Evolutionary conservation across 495 filamentous ascomycete genomes (phyloP).

Genomic region (Ramalina intermedia): DNA sequence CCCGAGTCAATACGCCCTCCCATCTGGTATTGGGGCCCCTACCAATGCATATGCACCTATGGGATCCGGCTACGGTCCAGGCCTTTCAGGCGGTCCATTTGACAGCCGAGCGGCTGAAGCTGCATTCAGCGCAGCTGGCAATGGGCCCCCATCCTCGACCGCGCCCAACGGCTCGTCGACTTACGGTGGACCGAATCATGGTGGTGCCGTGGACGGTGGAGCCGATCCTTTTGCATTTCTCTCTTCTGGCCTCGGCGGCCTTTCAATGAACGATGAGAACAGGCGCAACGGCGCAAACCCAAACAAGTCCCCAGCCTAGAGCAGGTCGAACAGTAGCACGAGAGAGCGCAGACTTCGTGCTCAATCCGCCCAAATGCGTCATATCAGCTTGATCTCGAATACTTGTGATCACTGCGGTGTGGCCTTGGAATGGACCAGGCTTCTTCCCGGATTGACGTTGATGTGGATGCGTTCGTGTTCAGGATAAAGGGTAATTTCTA

Average conservation of each 20-base stretch:
- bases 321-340: not conserved
- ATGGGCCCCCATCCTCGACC: conserved; percentile 43
- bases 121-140: conserved; percentile 76
- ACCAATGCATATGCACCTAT: conserved; percentile 70
- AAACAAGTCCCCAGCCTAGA: conserved; percentile 50
- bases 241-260: conserved; percentile 60
- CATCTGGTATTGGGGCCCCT: conserved; percentile 67
- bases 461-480: conserved; percentile 14
- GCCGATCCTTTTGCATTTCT: conserved; percentile 85
- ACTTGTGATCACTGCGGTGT: not conserved
- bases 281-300: conserved; percentile 62
- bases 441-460: not conserved
- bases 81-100: conserved; percentile 77
- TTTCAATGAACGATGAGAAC: conserved; percentile 74
- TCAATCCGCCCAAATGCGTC: not conserved
- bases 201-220: conserved; percentile 40
- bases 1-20: conserved; percentile 78
- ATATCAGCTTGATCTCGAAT: not conserved
- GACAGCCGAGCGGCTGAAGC: conserved; percentile 87
- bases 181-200: conserved; percentile 30
- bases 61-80: conserved; percentile 53
- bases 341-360: not conserved
- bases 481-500: conserved; percentile 16
- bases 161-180: conserved; percentile 38
- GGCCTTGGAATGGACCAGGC: not conserved